A percentile compares a stretch with the other conserved stretches of the same genome.
Evolutionary conservation across 192 early-diverging fungal species (phyloP).

Genomic region (Podila epigama): DNA sequence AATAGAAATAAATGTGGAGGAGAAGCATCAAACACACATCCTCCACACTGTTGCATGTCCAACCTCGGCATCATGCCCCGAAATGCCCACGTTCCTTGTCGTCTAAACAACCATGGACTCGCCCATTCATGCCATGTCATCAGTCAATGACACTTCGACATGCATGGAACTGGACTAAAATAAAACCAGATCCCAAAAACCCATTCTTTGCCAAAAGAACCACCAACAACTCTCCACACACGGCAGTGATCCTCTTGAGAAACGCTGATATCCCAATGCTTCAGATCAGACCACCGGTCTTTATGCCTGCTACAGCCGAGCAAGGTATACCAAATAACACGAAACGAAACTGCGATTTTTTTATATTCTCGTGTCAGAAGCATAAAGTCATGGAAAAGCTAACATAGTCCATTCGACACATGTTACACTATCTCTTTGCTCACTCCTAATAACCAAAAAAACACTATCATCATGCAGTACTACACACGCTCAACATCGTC

Average conservation of each 20-base stretch:
- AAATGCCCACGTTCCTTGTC: too few relatives aligned
- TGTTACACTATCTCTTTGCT: background rate
- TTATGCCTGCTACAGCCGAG: slow-evolving; percentile 22
- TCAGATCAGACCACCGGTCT: slow-evolving; percentile 36
- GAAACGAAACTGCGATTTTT: background rate
- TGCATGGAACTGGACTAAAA: slow-evolving; percentile 50
- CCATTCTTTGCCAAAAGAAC: slow-evolving; percentile 41
- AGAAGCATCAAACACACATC: too few relatives aligned
- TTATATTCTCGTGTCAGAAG: too few relatives aligned
- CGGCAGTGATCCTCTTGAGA: slow-evolving; percentile 33
- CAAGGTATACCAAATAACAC: slow-evolving; percentile 20
- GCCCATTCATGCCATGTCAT: too few relatives aligned
- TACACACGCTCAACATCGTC: slow-evolving; percentile 36
- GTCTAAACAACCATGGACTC: too few relatives aligned
- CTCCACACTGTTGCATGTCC: too few relatives aligned
- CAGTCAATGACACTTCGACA: slow-evolving; percentile 9
- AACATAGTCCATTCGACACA: background rate
- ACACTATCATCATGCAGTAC: too few relatives aligned
- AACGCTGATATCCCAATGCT: slow-evolving; percentile 46
- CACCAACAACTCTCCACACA: slow-evolving; percentile 37
- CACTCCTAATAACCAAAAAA: too few relatives aligned
- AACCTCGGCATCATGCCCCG: too few relatives aligned
- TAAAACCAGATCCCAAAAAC: slow-evolving; percentile 45
- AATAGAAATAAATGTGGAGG: too few relatives aligned
- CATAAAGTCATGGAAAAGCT: too few relatives aligned